These are phyloP conservation scores for Neurospora sublineolata DNA, from an alignment of 495 filamentous ascomycete genomes.

Conservation along the genomic window DNA sequence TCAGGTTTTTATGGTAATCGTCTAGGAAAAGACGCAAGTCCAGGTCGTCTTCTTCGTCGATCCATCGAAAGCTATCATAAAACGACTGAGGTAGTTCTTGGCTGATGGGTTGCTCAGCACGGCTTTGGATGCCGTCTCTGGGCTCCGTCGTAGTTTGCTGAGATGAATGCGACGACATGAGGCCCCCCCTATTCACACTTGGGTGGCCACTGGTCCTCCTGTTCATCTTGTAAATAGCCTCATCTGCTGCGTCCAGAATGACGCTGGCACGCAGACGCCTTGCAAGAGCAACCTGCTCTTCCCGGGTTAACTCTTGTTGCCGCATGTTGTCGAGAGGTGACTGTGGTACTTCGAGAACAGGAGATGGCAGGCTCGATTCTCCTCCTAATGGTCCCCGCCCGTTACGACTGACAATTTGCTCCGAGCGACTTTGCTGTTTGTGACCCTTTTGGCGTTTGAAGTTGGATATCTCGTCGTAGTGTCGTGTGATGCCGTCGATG, in stretches of 20 bases:
- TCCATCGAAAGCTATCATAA: conserved; percentile 64
- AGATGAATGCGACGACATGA: conserved; percentile 24
- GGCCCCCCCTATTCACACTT: conserved; percentile 10
- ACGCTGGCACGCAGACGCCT: conserved; percentile 44
- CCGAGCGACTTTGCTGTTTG: conserved; percentile 24
- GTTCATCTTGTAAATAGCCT: conserved; percentile 46
- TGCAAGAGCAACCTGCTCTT: conserved; percentile 57
- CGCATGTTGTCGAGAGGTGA: not conserved
- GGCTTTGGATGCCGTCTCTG: conserved; percentile 15
- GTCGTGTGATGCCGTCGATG: conserved; percentile 28
- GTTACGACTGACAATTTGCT: conserved; percentile 24
- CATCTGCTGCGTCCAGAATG: conserved; percentile 61
- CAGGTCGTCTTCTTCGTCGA: conserved; percentile 67
- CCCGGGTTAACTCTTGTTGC: conserved; percentile 42
- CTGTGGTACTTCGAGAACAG: conserved; percentile 29
- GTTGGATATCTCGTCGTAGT: conserved; percentile 32
- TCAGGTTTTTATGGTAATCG: conserved; percentile 41
- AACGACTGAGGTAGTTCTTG: conserved; percentile 31
- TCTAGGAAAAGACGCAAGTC: conserved; percentile 53
- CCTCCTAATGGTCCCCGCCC: conserved; percentile 7
- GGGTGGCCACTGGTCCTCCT: conserved; percentile 20
- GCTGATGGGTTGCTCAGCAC: conserved; percentile 34
- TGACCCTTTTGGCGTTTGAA: conserved; percentile 26
- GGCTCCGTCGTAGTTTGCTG: conserved; percentile 2
- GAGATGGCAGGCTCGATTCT: not conserved